A percentile compares a stretch with the other conserved stretches of the same genome.
Conservation (phyloP, 202 grass and related monocot genomes). For the Zizania palustris region DNA sequence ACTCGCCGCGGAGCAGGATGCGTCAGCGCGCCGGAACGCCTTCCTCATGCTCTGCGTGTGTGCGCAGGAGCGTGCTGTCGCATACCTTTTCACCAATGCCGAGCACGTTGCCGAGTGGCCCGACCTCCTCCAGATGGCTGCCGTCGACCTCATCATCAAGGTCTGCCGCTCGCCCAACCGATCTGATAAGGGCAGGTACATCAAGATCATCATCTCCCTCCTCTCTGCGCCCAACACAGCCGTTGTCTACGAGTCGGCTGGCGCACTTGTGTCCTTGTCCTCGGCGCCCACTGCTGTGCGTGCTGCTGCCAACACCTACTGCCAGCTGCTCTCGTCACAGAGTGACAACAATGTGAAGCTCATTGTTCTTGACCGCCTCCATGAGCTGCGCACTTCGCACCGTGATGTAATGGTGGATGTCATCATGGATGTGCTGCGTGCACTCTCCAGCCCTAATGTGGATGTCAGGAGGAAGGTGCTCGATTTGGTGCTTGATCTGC, state of each 20-base stretch:
- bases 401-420: conserved; percentile 66
- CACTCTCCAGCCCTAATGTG: conserved; percentile 62
- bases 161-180: conserved; percentile 51
- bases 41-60: conserved; percentile 65
- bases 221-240: conserved; percentile 46
- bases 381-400: conserved; percentile 58
- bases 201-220: conserved; percentile 71
- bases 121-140: conserved; percentile 43
- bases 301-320: conserved; percentile 50
- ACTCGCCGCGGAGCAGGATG: conserved; percentile 60
- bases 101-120: conserved; percentile 49
- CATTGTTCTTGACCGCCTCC: conserved; percentile 73
- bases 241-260: conserved; percentile 64
- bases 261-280: conserved; percentile 63
- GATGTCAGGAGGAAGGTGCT: conserved; percentile 73
- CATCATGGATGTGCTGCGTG: conserved; percentile 62
- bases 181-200: conserved; percentile 57
- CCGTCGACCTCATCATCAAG: conserved; percentile 63
- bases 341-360: conserved; percentile 84
- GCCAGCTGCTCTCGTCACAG: conserved; percentile 67
- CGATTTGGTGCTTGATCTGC: conserved; percentile 66
- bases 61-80: conserved; percentile 54
- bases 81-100: conserved; percentile 55
- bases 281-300: conserved; percentile 44
- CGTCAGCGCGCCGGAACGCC: conserved; percentile 58